Evolutionary conservation across 805 yeast species (phyloP), one percentile per base, ranked within the genome.

Genomic region (Wickerhamomyces canadensis): DNA sequence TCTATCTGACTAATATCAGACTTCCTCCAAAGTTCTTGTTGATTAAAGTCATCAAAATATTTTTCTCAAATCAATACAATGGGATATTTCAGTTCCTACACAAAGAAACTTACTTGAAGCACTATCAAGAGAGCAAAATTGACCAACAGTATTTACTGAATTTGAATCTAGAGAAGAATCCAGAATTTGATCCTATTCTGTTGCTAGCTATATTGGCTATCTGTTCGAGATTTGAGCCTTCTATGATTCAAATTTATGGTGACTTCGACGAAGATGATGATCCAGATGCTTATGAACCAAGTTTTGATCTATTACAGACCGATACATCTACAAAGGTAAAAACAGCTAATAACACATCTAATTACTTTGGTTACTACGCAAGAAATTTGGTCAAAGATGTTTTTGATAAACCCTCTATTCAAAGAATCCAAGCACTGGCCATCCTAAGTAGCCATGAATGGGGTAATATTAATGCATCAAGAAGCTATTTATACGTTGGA

Each of bases 331-430:
- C n/a, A 6, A 33, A 22, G 11, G 29, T 23, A 4, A 43, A 43
- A 19, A 40, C 48, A 16, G 51, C 65, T 7, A 52, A 58, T 8
- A 53, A 59, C 27, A 60, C 67, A 2, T 60, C 67, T 3, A 57
- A 54, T 17, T 64, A 64, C 41, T 64, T 64, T 48, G 67, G 64
- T 1, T 63, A 63, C 59, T 65, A 62, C 42, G 65, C 68, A 6
- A 48, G 66, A 31, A 47, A 44, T 27, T 25, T 46, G 5, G 35
- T 64, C n/a, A 51, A 51, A 26, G 58, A 60, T 22, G 60, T 57
- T 6, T 63, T 64, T 44, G 70, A 64, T 41, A 54, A 58, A 35
- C 68, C 70, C 3, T 48, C 65, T 4, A 48, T 65, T 5, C 67
- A 60, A 33, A 38, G 66, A 22, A 58, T 63, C 6, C 70, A 64